Evolutionary conservation across 163 green algal species (phyloP), one percentile per base, ranked within the genome.

Genomic region (Chlamydomonas reinhardtii): DNA sequence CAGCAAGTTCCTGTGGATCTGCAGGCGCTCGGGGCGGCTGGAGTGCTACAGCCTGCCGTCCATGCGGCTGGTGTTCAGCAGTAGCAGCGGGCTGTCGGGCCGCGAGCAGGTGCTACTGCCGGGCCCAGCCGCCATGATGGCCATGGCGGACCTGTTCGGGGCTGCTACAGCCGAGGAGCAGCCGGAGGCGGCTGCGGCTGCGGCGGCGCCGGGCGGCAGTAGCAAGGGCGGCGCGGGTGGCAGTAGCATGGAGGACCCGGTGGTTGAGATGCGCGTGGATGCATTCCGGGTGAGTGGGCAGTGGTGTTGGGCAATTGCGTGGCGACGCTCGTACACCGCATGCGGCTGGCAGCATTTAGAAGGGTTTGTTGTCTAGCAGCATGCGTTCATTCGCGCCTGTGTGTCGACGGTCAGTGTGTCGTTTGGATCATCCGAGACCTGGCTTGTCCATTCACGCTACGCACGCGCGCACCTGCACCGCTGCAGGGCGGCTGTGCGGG

Each of bases 211-310:
- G 11, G 62, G 12, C 5, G 62, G 25, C 62, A 29, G 62, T 17
- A 22, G 27, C 62, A 17, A 17, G 25, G 12, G 52, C 16, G 52
- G 31, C 16, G 69, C 71, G 19, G 72, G 72, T 5, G 39, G 62
- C 37, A 39, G 37, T 29, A 19, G 25, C 9, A 69, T 75, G 77
- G 77, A 70, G 66, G 77, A 84, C 12, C 61, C 66, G 43, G 82
- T 94, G 54, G 82, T 91, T 39, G 94, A 97, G 89, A 24, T 96
- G 12, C 80, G 93, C n/a, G 73, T 97, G 75, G 91, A 95, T 39
- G 84, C 79, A 24, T 96, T 96, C 56, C 71, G 70, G 76, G 85
- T 89, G 59, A 34, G 83, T 29, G 14, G 37, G 77, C 4, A 14
- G 29, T n/a, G n/a, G 39, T 39, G 72, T 64, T 43, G 27, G 72